Percentiles rank a stretch among this genome's conserved stretches.
Conservation (phyloP, 352 stramenopile genomes). For the Phytophthora crassamura region DNA sequence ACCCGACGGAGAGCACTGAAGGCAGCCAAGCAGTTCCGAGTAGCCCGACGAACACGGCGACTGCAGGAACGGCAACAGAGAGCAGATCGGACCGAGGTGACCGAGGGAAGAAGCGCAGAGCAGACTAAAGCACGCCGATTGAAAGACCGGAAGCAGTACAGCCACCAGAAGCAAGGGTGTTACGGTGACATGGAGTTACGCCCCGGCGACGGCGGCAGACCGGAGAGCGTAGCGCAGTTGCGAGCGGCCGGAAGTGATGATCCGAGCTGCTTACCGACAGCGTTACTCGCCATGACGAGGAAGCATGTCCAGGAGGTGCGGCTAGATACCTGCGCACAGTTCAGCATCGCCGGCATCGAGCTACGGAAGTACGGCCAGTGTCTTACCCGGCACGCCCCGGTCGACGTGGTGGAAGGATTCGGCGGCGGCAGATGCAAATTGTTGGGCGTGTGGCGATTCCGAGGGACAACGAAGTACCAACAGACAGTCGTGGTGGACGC, state of each 20-base stretch:
- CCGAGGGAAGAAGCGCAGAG: too few species aligned
- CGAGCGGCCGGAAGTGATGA: not conserved
- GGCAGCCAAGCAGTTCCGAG: too few species aligned
- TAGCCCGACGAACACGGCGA: too few species aligned
- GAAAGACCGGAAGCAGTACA: too few species aligned
- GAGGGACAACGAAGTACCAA: not conserved
- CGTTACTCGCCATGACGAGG: not conserved
- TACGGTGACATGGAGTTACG: not conserved
- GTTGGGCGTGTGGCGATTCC: slow-evolving; percentile 4
- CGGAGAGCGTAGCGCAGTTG: not conserved
- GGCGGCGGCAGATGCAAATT: not conserved
- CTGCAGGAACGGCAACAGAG: too few species aligned
- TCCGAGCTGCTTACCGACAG: slow-evolving; percentile 2
- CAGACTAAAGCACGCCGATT: too few species aligned
- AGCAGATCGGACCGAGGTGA: too few species aligned
- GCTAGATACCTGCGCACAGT: slow-evolving; percentile 2
- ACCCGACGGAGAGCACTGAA: too few species aligned
- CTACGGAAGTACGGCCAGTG: not conserved
- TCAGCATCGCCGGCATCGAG: not conserved
- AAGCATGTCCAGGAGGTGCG: not conserved
- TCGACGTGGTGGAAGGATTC: not conserved
- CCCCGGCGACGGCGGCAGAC: not conserved
- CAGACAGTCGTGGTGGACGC: not conserved
- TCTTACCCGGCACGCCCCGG: not conserved
- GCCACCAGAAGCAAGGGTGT: not conserved